These are phyloP conservation scores for Brettanomyces anomalus DNA, from an alignment of 805 yeast genomes.

Conservation along the genomic window DNA sequence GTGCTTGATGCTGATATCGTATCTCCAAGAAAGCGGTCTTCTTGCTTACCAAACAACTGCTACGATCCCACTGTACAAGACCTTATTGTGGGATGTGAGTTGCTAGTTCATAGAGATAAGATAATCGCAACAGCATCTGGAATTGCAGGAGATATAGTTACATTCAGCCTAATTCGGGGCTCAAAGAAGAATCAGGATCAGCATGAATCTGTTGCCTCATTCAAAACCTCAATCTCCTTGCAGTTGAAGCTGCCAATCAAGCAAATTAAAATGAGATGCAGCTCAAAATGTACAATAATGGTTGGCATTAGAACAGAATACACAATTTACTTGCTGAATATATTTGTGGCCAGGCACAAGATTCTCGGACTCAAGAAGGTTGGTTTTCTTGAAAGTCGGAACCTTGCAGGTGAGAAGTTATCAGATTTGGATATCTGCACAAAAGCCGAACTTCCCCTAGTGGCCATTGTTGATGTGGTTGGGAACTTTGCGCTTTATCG, in stretches of 20 bases:
- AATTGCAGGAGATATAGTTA: background rate
- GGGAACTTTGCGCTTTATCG: slow-evolving; percentile 43
- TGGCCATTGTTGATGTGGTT: slow-evolving; percentile 33
- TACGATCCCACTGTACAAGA: background rate
- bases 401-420: slow-evolving; percentile 19
- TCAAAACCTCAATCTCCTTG: background rate
- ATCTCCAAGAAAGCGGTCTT: no score
- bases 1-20: no score
- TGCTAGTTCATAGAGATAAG: background rate
- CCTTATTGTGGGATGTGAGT: background rate
- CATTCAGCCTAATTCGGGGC: background rate
- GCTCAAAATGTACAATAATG: background rate
- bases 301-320: background rate
- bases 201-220: background rate
- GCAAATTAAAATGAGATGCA: background rate
- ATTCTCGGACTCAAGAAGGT: background rate
- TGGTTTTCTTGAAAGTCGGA: background rate
- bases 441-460: background rate
- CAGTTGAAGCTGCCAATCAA: background rate
- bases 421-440: slow-evolving; percentile 27
- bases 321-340: background rate
- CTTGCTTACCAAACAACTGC: no score
- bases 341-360: background rate
- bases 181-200: background rate
- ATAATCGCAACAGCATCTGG: slow-evolving; percentile 1